Evolutionary conservation across 2,329 filamentous ascomycete genomes (phyloP).

Genomic region (Xylaria sp.): DNA sequence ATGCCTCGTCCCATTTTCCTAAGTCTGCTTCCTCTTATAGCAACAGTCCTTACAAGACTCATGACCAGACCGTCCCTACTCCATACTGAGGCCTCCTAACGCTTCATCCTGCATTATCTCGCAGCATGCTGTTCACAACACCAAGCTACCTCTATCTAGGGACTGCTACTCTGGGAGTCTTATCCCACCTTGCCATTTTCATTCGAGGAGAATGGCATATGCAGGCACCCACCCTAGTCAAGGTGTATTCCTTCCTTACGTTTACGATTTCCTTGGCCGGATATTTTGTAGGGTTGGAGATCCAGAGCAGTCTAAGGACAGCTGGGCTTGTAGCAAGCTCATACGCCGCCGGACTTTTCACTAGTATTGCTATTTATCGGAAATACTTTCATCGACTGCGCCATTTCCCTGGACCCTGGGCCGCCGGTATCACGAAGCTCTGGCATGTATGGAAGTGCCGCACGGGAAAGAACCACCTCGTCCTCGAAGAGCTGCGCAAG

Average conservation of each 20-base stretch:
- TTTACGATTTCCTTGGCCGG: slow-evolving; percentile 2
- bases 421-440: slow-evolving; percentile 23
- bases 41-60: not conserved
- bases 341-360: slow-evolving; percentile 14
- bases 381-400: slow-evolving; percentile 24
- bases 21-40: not conserved
- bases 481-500: slow-evolving; percentile 21
- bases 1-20: not conserved
- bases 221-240: slow-evolving; percentile 9
- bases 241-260: slow-evolving; percentile 2
- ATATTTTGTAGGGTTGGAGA: not conserved
- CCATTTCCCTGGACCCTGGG: slow-evolving; percentile 20
- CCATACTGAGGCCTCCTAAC: not conserved
- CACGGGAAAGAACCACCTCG: slow-evolving; percentile 17
- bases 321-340: not conserved
- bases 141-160: not conserved
- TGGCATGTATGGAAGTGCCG: slow-evolving; percentile 26
- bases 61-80: not conserved
- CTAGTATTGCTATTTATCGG: slow-evolving; percentile 28
- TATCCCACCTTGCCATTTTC: slow-evolving; percentile 19
- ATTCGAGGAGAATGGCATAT: slow-evolving; percentile 27
- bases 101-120: not conserved
- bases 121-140: not conserved
- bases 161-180: slow-evolving; percentile 2
- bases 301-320: not conserved